phyloP scores from a whole-genome alignment of 805 yeast species.

The Sugiyamaella mastotermitis region DNA sequence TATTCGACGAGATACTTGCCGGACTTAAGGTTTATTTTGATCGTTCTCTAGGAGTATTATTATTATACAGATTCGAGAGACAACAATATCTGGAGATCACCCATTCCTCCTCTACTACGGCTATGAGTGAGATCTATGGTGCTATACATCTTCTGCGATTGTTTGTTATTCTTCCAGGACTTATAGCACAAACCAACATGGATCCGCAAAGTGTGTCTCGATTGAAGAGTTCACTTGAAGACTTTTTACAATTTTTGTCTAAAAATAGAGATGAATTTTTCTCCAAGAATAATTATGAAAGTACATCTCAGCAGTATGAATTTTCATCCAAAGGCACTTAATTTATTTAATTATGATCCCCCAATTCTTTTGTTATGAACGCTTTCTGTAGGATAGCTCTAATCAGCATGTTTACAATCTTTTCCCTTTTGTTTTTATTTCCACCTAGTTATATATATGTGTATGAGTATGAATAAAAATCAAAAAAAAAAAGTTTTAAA shows the following conservation, averaged over 20 bases:
- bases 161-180: conserved; percentile 72
- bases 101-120: conserved; percentile 31
- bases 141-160: conserved; percentile 76
- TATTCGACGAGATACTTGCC: conserved; percentile 57
- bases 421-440: too few relatives aligned
- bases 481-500: background rate
- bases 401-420: too few relatives aligned
- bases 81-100: conserved; percentile 58
- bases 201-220: conserved; percentile 63
- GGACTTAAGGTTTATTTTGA: conserved; percentile 75
- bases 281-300: conserved; percentile 39
- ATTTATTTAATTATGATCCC: background rate
- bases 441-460: too few relatives aligned
- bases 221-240: conserved; percentile 49
- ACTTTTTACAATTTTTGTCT: conserved; percentile 47
- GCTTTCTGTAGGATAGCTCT: conserved; percentile 1
- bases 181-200: conserved; percentile 74
- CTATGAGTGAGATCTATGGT: conserved; percentile 57
- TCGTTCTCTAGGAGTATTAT: conserved; percentile 57
- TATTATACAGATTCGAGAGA: conserved; percentile 72
- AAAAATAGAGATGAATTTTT: conserved; percentile 36
- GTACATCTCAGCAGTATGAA: conserved; percentile 46
- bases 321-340: conserved; percentile 22
- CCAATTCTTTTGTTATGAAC: too few relatives aligned
- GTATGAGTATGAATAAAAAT: too few relatives aligned